Evolutionary conservation across 768 basidiomycete genomes (phyloP), one percentile per base, ranked within the genome.

Genomic region (Kwoniella dejecticola): DNA sequence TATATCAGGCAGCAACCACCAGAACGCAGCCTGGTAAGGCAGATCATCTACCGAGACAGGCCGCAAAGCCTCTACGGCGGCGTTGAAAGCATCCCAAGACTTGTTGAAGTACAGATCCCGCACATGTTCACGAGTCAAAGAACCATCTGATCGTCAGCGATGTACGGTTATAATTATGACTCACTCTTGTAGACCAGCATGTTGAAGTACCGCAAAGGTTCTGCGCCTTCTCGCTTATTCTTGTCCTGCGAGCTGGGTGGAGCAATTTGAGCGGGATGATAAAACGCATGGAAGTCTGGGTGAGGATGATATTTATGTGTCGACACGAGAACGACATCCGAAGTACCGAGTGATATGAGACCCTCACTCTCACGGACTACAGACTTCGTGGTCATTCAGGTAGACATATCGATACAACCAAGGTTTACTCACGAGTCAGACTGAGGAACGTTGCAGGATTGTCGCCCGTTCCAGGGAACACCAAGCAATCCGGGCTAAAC

Each of bases 161-260:
- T 24, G 12, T 57, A 26, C 60, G 10, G 49, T 26, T 45, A 29
- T 4, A 41, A 8, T 10, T 12, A 44, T 24, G 21, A 66, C 71
- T 70, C 62, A 76, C 79, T 92, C 89, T 91, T 93, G 81, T 91
- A 91, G 77, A 90, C 92, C 10, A 94, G 84, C 91, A 95, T 95
- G 30, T 87, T 88, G 72, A 93, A 91, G 71, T 89, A 86, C 31
- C 67, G 33, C 27, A 77, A 53, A 11, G 41, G 47, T 13, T 66
- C 68, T 1, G 84, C 85, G 23, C 50, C 54, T 15, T 60, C 52
- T 36, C 46, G 45, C 27, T 38, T 52, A 23, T 46, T 44, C 3
- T 79, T 72, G 19, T 87, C 2, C 88, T 53, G 52, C 10, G 21
- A 38, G 26, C 19, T 53, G 26, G 29, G 42, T 29, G 40, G 40